Conservation (phyloP, 306 rosid genomes). For the Vicia faba region DNA sequence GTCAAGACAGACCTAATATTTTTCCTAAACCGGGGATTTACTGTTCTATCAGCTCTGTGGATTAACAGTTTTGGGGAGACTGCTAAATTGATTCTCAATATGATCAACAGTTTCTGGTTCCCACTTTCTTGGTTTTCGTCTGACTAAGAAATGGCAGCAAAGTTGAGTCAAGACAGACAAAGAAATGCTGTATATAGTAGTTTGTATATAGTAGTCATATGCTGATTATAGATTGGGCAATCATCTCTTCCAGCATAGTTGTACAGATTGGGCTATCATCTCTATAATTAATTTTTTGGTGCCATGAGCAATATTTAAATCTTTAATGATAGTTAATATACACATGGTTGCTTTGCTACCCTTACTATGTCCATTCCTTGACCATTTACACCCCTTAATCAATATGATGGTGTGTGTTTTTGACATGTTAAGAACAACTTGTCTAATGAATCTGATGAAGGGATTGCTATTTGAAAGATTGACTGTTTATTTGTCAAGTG, state of each 20-base stretch:
- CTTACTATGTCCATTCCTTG: constrained; percentile 1
- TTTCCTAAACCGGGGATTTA: background rate
- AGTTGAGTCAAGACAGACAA: constrained; percentile 32
- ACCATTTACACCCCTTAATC: background rate
- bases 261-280: constrained; percentile 33
- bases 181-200: constrained; percentile 40
- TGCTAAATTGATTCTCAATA: constrained; percentile 20
- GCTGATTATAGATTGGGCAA: constrained; percentile 27
- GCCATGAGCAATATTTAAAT: constrained; percentile 23
- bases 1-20: constrained; percentile 36
- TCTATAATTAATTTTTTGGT: constrained; percentile 17
- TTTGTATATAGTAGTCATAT: constrained; percentile 25
- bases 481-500: background rate
- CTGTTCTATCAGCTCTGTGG: constrained; percentile 22
- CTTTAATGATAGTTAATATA: constrained; percentile 7
- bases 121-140: constrained; percentile 20
- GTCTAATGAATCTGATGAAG: background rate
- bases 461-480: background rate
- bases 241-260: constrained; percentile 7
- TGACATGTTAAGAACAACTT: background rate
- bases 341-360: background rate
- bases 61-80: constrained; percentile 22
- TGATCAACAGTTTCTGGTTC: constrained; percentile 33
- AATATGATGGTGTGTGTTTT: background rate
- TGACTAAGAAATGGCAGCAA: constrained; percentile 13